These are phyloP conservation scores for Leersia perrieri DNA, from an alignment of 176 grass and related monocot species.

Conservation along the genomic window DNA sequence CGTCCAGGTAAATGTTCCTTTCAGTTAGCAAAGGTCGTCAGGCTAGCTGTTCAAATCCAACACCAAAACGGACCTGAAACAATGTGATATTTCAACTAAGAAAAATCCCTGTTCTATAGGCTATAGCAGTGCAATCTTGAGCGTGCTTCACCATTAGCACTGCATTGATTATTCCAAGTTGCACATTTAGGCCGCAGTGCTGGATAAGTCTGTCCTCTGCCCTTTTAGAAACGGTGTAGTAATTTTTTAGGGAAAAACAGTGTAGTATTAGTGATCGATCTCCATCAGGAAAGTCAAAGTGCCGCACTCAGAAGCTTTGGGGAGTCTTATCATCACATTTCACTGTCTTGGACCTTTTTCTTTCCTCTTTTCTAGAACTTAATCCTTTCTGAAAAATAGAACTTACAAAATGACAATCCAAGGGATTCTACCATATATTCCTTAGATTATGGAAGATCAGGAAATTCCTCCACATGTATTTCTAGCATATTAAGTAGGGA, in stretches of 20 bases:
- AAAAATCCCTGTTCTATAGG: not conserved
- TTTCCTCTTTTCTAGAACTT: not conserved
- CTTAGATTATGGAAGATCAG: not conserved
- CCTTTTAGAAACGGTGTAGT: not conserved
- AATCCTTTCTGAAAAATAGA: not conserved
- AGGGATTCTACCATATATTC: not conserved
- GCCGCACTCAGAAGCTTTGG: conserved; percentile 5
- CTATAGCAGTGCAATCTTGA: not conserved
- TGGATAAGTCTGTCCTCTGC: not conserved
- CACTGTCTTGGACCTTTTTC: not conserved
- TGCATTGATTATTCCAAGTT: not conserved
- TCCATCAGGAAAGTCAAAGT: conserved; percentile 12
- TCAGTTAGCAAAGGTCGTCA: not conserved
- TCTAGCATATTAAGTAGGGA: too few relatives aligned
- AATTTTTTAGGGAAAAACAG: too few relatives aligned
- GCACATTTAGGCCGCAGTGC: not conserved
- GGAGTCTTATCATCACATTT: not conserved
- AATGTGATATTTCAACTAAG: not conserved
- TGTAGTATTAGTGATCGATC: conserved; percentile 8
- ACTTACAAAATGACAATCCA: not conserved
- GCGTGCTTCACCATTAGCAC: not conserved
- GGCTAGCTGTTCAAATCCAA: not conserved
- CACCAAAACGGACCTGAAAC: not conserved
- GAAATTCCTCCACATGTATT: not conserved
- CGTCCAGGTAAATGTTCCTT: not conserved